Base-by-base conservation (phyloP, 78 protist species). In the Anaeramoeba ignava region DNA sequence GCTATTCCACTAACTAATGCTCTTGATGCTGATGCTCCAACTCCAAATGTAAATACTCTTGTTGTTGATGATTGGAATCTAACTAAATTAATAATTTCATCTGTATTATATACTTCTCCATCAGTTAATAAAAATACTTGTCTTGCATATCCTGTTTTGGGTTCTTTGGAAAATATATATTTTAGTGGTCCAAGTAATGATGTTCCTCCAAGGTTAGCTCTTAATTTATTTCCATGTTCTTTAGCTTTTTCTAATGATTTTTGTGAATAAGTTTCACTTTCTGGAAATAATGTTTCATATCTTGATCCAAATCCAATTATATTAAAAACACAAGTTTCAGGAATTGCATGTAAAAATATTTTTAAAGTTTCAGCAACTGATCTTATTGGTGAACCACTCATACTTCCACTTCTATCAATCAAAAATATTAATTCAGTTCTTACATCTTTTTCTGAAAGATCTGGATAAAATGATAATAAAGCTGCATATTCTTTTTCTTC, bases 1-100 rank as follows among this genome's bases (percentile, higher is more conserved):
- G 94, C 92, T 39, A 93, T 78, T 31, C 93, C 92, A 12, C 85
- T 86, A 3, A 93, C 92, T 38, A 93, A n/a, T n/a, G n/a, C n/a
- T n/a, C n/a, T n/a, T n/a, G n/a, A n/a, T n/a, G n/a, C n/a, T n/a
- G n/a, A n/a, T n/a, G n/a, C n/a, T n/a, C n/a, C n/a, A n/a, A n/a
- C n/a, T n/a, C n/a, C n/a, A n/a, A n/a, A n/a, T n/a, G n/a, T n/a
- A n/a, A n/a, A n/a, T n/a, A n/a, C n/a, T n/a, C n/a, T n/a, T n/a
- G n/a, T n/a, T n/a, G n/a, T n/a, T n/a, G n/a, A n/a, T n/a, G n/a
- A n/a, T n/a, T n/a, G n/a, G n/a, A n/a, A n/a, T n/a, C n/a, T n/a
- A n/a, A n/a, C n/a, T n/a, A n/a, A n/a, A n/a, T n/a, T n/a, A n/a
- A n/a, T n/a, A n/a, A n/a, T n/a, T n/a, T n/a, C n/a, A n/a, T n/a